These are phyloP conservation scores for Diutina mesorugosa DNA, from an alignment of 1,139 yeast species.

Conservation along the genomic window DNA sequence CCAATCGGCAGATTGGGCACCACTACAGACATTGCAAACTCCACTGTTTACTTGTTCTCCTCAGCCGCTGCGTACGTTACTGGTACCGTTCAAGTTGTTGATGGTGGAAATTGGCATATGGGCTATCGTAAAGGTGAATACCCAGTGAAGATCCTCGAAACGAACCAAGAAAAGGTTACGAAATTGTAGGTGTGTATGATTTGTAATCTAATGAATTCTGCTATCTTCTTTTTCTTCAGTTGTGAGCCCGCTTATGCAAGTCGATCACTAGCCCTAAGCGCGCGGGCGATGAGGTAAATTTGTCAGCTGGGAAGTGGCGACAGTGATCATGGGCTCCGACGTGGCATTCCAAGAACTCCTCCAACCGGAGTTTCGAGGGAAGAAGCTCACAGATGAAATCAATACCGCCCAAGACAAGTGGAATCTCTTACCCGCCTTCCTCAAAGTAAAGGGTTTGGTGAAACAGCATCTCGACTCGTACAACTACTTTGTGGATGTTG, in stretches of 20 bases:
- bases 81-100: constrained; percentile 73
- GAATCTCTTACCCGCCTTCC: constrained; percentile 89
- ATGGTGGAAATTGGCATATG: constrained; percentile 84
- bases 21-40: constrained; percentile 77
- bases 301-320: not conserved
- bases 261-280: not conserved
- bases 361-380: constrained; percentile 77
- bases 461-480: constrained; percentile 96
- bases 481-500: constrained; percentile 89
- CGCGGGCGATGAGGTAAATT: not conserved
- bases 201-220: not conserved
- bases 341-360: constrained; percentile 65
- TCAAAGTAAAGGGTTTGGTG: constrained; percentile 90
- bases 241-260: not conserved
- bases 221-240: not conserved
- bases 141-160: constrained; percentile 18
- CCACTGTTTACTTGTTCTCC: constrained; percentile 74
- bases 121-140: constrained; percentile 31
- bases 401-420: constrained; percentile 90
- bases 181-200: not conserved
- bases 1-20: constrained; percentile 74
- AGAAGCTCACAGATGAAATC: constrained; percentile 73
- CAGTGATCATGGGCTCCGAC: constrained; percentile 10
- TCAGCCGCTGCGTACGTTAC: constrained; percentile 69
- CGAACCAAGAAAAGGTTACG: constrained; percentile 11